These are phyloP conservation scores for Suhomyces wounanorum DNA, from an alignment of 1,139 yeast genomes.

Conservation along the genomic window DNA sequence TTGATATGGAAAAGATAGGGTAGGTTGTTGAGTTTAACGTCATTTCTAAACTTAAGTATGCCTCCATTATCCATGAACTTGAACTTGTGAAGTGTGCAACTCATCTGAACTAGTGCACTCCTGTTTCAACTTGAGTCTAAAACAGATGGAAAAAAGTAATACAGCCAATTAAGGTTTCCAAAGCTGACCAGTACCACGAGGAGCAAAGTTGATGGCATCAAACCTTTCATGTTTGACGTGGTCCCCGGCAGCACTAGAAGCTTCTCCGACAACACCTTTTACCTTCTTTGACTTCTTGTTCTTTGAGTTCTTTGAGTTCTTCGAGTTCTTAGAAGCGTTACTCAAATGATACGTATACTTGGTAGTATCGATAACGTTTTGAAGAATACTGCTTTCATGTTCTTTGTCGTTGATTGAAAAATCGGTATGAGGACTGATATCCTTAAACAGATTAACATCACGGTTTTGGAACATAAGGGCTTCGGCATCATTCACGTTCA, in stretches of 20 bases:
- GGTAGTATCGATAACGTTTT: conserved; percentile 43
- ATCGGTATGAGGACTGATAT: conserved; percentile 32
- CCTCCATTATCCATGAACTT: too few relatives aligned
- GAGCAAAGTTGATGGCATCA: conserved; percentile 52
- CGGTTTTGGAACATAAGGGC: conserved; percentile 40
- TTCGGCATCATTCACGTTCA: conserved; percentile 57
- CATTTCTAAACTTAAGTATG: too few relatives aligned
- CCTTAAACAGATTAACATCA: conserved; percentile 33
- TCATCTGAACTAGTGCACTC: too few relatives aligned
- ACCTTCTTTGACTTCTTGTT: conserved; percentile 2
- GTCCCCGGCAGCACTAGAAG: conserved; percentile 25
- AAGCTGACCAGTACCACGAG: conserved; percentile 53
- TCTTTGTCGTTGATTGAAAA: conserved; percentile 25
- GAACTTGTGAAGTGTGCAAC: too few relatives aligned
- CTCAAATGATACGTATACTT: conserved; percentile 27
- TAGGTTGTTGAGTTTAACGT: too few relatives aligned
- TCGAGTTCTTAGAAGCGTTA: conserved; percentile 8
- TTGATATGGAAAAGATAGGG: too few relatives aligned
- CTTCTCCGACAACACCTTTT: conserved; percentile 21
- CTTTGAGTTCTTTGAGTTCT: background rate
- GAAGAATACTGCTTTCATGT: conserved; percentile 31
- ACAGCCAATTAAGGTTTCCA: conserved; percentile 45
- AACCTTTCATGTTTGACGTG: conserved; percentile 42
- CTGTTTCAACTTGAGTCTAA: too few relatives aligned
- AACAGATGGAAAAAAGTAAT: background rate